These are phyloP conservation scores for Acaromyces ingoldii DNA, from an alignment of 1,284 basidiomycete species.

Conservation along the genomic window DNA sequence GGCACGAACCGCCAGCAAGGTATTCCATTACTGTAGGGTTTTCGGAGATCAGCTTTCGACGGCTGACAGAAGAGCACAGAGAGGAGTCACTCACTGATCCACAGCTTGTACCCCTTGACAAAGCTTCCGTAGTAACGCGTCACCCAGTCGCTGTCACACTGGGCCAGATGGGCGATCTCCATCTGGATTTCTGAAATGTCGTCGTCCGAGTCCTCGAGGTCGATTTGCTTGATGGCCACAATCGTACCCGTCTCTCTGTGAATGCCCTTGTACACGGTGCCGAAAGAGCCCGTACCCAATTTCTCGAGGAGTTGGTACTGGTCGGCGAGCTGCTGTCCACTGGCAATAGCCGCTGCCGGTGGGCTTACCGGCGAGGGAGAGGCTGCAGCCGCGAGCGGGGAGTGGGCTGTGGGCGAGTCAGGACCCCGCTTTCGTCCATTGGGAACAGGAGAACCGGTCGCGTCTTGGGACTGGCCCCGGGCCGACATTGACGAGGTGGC, in stretches of 20 bases:
- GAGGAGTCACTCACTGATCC: slow-evolving; percentile 63
- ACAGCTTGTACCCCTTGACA: slow-evolving; percentile 91
- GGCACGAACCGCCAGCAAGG: slow-evolving; percentile 93
- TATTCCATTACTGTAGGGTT: slow-evolving; percentile 92
- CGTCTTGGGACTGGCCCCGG: background rate
- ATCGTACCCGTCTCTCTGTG: slow-evolving; percentile 88
- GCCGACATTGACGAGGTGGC: too few relatives aligned
- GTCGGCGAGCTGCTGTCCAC: slow-evolving; percentile 39
- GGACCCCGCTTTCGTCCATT: slow-evolving; percentile 18
- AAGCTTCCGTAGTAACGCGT: slow-evolving; percentile 96
- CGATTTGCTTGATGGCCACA: slow-evolving; percentile 95
- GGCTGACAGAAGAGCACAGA: background rate
- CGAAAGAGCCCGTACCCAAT: slow-evolving; percentile 94
- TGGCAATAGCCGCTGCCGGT: slow-evolving; percentile 16
- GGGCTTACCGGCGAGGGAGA: slow-evolving; percentile 21
- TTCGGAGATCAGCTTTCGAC: background rate
- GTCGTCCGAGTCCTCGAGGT: slow-evolving; percentile 55
- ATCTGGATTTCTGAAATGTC: slow-evolving; percentile 68
- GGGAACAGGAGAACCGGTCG: background rate
- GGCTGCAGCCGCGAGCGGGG: slow-evolving; percentile 11
- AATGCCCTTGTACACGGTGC: slow-evolving; percentile 85
- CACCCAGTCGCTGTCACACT: slow-evolving; percentile 82
- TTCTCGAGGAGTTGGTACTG: slow-evolving; percentile 89
- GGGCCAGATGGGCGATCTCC: slow-evolving; percentile 90
- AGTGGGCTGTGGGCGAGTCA: slow-evolving; percentile 19